Evolutionary conservation across 2,329 filamentous ascomycete species (phyloP).

Genomic region (Botrytis pseudocinerea): DNA sequence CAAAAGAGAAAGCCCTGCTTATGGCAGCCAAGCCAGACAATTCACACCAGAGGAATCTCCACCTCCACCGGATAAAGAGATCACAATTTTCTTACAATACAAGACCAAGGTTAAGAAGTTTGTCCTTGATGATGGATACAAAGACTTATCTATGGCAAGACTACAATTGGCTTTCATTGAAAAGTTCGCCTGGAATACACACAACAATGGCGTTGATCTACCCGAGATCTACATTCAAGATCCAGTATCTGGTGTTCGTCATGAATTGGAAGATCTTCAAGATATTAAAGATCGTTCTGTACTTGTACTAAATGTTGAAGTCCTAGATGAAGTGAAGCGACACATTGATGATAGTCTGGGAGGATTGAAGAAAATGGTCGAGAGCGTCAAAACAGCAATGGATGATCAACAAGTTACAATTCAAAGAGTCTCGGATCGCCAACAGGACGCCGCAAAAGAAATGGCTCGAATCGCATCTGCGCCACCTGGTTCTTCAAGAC

Average conservation of each 20-base stretch:
- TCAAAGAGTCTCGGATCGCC: constrained; percentile 83
- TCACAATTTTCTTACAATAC: constrained; percentile 94
- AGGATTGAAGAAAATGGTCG: constrained; percentile 77
- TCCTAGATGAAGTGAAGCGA: constrained; percentile 91
- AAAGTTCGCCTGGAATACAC: constrained; percentile 98
- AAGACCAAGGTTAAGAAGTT: constrained; percentile 98
- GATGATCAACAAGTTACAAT: constrained; percentile 81
- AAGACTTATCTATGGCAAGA: constrained; percentile 81
- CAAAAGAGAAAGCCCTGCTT: constrained; percentile 8
- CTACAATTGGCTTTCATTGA: constrained; percentile 97
- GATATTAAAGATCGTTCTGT: constrained; percentile 96
- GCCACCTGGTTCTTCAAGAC: constrained; percentile 33
- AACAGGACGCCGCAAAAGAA: constrained; percentile 86
- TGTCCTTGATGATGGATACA: constrained; percentile 78
- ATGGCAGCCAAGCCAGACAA: constrained; percentile 49
- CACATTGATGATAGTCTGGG: constrained; percentile 93
- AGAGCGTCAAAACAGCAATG: constrained; percentile 79
- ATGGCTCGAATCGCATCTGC: constrained; percentile 57
- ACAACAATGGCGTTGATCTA: constrained; percentile 86
- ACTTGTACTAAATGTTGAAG: constrained; percentile 90
- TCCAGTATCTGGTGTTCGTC: constrained; percentile 89
- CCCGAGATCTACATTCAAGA: constrained; percentile 99
- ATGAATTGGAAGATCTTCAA: constrained; percentile 88
- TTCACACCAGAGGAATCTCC: constrained; percentile 66
- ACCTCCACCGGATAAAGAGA: constrained; percentile 70